Base-by-base conservation (phyloP, 352 stramenopile species). In the Pythium dissimile region DNA sequence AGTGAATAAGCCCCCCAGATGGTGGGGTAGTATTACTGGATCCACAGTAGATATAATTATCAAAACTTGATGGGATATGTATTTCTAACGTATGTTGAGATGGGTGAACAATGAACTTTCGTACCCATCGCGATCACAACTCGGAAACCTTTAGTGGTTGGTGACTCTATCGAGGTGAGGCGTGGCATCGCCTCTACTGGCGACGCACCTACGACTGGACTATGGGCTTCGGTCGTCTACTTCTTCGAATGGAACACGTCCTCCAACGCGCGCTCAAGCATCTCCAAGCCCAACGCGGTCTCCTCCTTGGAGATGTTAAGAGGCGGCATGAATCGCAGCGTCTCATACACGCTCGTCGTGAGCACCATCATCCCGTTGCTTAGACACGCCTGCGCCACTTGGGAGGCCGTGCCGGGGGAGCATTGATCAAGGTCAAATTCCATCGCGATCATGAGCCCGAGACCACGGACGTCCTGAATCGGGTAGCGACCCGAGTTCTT, bases 371-470 rank as follows among this genome's bases (percentile, higher is more conserved):
- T 88, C 48, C 88, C 88, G 48, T 92, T 73, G 51, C 89, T 68
- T 39, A 97, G 62, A 67, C 89, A 97, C 9, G 84, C 80, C 46
- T 83, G 61, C 26, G 84, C 84, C 5, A 98, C 67, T 44, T 80
- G 80, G 47, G 50, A 76, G 16, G 89, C 89, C 26, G 83, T 84
- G 2, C 88, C 88, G 11, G 72, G 70, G 1, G 76, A 60, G 10
- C 66, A 60, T n/a, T 71, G 60, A 32, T 77, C 62, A 13, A 65
- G 43, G 64, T 93, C 77, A 47, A 98, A 97, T 68, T 98, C 92
- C 48, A 98, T 72, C 12, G 84, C 94, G 15, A 96, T 73, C 91
- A 98, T 98, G 44, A 97, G 65, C 10, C 94, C 94, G n/a, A 96
- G 67, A 11, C 92, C 94, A 56, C 94, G 86, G 10, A 98, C 75